phyloP scores from a whole-genome alignment of 805 yeast species.

The Lipomyces yamadae region DNA sequence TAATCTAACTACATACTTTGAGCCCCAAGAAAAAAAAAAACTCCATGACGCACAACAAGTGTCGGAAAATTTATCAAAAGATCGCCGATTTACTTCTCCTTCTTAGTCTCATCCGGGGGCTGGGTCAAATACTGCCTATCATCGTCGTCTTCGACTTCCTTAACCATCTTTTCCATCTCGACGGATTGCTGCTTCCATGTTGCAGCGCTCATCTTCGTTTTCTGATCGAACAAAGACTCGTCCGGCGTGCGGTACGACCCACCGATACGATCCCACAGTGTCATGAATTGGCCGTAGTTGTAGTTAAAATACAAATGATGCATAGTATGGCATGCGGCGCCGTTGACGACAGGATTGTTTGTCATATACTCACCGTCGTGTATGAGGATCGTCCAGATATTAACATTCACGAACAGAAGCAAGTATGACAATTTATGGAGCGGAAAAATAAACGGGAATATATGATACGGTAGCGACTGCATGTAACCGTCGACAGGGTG shows the following conservation, averaged over 20 bases:
- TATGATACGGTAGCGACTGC: slow-evolving; percentile 91
- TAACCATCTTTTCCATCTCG: slow-evolving; percentile 79
- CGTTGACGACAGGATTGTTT: slow-evolving; percentile 91
- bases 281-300: slow-evolving; percentile 97
- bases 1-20: background rate
- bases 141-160: slow-evolving; percentile 73
- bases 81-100: background rate
- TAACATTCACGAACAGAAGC: slow-evolving; percentile 82
- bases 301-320: slow-evolving; percentile 97
- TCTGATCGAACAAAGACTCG: slow-evolving; percentile 73
- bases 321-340: slow-evolving; percentile 97
- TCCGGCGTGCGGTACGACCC: slow-evolving; percentile 94
- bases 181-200: slow-evolving; percentile 73
- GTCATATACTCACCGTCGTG: slow-evolving; percentile 97
- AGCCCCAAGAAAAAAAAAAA: background rate
- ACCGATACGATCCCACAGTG: slow-evolving; percentile 97
- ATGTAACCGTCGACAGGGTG: slow-evolving; percentile 96
- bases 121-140: slow-evolving; percentile 28
- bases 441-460: slow-evolving; percentile 91
- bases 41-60: slow-evolving; percentile 1
- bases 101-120: slow-evolving; percentile 6
- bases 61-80: background rate
- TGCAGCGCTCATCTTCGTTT: slow-evolving; percentile 58
- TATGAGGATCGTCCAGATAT: slow-evolving; percentile 98
- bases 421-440: slow-evolving; percentile 85